Evolutionary conservation across 2,329 filamentous ascomycete genomes (phyloP), one percentile per base, ranked within the genome.

Genomic region (Fusarium ramigenum): DNA sequence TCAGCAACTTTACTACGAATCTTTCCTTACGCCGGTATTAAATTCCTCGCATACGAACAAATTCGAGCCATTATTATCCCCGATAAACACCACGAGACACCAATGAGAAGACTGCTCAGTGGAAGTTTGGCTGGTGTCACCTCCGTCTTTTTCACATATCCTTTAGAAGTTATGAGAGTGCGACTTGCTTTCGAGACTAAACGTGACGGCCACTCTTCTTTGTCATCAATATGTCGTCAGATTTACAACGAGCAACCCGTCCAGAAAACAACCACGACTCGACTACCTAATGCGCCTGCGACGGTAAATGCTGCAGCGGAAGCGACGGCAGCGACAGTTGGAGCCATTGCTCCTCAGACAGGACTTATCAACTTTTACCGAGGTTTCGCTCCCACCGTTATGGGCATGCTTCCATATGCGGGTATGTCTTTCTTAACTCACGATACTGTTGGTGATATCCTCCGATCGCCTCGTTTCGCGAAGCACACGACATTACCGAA

Each of bases 11-110:
- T 99, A 6, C 87, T 98, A 59, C 92, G 96, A 73, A 97, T 99
- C 72, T 99, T 98, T 78, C 96, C 96, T 10, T 99, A 99, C 82
- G 96, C 96, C 21, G 96, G 93, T 50, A 97, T 98, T 83, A 99
- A 99, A 80, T 99, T 99, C 79, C 89, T 99, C 46, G 95, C 96
- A 50, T 99, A 99, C 84, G 96, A 99, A 82, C 96, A 99, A 83
- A 94, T 98, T 73, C 93, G 96, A 67, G 90, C 92, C 18, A 78
- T 91, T 19, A 79, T 98, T 37, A 98, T 99, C 69, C 89, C 89
- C 4, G 85, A 84, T 42, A 89, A 87, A 58, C 85, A 91, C 10
- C 88, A 97, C 65, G 96, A 99, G 81, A 98, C 96, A 0, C 89
- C 93, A 3, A 82, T 93, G 34, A 90, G 96, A 56, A 90, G 96